Conservation (phyloP, 371 early-diverging fungal species). For the Apophysomyces variabilis region DNA sequence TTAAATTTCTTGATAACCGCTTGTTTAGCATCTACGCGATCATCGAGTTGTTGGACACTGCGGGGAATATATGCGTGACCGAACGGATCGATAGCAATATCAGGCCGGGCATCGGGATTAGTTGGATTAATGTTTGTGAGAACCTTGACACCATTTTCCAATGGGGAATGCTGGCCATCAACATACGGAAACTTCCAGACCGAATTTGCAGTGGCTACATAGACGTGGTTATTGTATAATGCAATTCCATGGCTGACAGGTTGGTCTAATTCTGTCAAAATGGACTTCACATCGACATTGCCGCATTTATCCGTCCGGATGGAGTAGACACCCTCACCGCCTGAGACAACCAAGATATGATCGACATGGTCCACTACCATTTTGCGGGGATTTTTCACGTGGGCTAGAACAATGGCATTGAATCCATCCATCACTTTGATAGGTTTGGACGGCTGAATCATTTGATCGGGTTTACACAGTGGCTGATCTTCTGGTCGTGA, state of each 20-base stretch:
- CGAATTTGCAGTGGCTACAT: constrained; percentile 35
- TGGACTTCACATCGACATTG: constrained; percentile 29
- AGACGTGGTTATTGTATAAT: constrained; percentile 30
- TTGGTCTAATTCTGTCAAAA: constrained; percentile 16
- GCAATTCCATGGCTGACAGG: constrained; percentile 34
- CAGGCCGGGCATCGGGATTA: constrained; percentile 19
- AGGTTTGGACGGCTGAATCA: constrained; percentile 23
- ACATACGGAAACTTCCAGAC: constrained; percentile 44
- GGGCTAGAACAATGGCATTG: constrained; percentile 34
- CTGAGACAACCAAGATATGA: constrained; percentile 43
- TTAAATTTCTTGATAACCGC: constrained; percentile 51
- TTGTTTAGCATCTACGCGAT: constrained; percentile 17
- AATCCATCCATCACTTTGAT: constrained; percentile 42
- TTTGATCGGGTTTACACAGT: constrained; percentile 33
- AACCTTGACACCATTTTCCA: constrained; percentile 28
- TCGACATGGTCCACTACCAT: constrained; percentile 40
- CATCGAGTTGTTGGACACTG: constrained; percentile 18
- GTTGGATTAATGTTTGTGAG: constrained; percentile 31
- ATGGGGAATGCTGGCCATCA: constrained; percentile 47
- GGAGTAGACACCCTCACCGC: constrained; percentile 33
- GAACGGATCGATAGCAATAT: constrained; percentile 46
- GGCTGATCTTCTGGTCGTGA: constrained; percentile 42
- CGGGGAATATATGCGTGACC: constrained; percentile 44
- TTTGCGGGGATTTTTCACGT: constrained; percentile 36
- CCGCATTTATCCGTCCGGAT: constrained; percentile 52